Evolutionary conservation across 441 rosid genomes (phyloP).

Genomic region (Pelargonium australe): DNA sequence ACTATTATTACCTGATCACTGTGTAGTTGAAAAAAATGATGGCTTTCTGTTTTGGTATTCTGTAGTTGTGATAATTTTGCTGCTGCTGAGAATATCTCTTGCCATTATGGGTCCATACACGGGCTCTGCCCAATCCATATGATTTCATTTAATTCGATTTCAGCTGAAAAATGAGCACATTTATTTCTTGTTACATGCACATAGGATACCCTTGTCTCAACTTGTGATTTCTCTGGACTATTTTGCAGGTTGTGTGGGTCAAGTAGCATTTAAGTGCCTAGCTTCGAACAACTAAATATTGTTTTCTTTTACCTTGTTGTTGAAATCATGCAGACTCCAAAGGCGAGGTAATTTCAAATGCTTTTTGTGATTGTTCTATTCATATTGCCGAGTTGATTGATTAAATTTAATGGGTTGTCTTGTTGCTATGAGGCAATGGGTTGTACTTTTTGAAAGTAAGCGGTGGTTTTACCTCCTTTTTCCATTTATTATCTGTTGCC

Average conservation of each 20-base stretch:
- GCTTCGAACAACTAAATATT: not conserved
- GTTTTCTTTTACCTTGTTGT: not conserved
- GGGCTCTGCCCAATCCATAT: constrained; percentile 1
- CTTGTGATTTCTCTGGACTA: not conserved
- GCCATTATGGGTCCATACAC: constrained; percentile 1
- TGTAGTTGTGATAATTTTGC: not conserved
- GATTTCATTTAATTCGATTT: not conserved
- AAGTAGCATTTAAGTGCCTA: constrained; percentile 3
- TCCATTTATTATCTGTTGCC: not conserved
- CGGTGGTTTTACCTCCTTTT: not conserved
- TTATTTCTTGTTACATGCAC: constrained; percentile 24
- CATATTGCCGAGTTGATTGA: not conserved
- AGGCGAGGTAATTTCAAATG: constrained; percentile 8
- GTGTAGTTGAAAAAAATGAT: constrained; percentile 4
- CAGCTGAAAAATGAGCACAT: constrained; percentile 18
- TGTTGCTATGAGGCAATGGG: constrained; percentile 1
- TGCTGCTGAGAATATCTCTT: not conserved
- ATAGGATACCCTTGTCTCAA: constrained; percentile 9
- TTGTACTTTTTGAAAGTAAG: not conserved
- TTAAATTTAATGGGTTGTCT: not conserved
- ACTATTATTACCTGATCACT: not conserved
- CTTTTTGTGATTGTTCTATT: constrained; percentile 5
- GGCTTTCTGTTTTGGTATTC: constrained; percentile 1
- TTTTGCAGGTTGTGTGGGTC: constrained; percentile 6
- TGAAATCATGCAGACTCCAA: constrained; percentile 9